phyloP scores from a whole-genome alignment of 352 stramenopile species.

The Phytophthora ohioensis region DNA sequence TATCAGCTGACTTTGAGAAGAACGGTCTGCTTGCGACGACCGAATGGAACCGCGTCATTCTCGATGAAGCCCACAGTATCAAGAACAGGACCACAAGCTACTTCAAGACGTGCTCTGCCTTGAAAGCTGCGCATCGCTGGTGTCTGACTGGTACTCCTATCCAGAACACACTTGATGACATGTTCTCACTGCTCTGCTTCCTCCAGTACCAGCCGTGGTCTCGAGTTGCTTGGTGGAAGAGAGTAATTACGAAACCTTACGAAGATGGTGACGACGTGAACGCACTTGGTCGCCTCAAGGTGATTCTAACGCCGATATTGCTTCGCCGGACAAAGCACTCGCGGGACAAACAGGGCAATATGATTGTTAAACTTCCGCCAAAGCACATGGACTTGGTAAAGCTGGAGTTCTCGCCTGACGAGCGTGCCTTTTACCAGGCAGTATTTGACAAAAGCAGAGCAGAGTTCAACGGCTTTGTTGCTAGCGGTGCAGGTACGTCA shows the following conservation, averaged over 20 bases:
- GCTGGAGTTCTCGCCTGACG: slow-evolving; percentile 76
- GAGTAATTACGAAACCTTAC: slow-evolving; percentile 82
- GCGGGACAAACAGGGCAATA: slow-evolving; percentile 64
- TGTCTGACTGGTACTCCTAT: slow-evolving; percentile 92
- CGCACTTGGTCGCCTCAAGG: slow-evolving; percentile 70
- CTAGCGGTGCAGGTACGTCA: slow-evolving; percentile 69
- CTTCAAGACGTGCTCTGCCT: slow-evolving; percentile 64
- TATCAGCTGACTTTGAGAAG: slow-evolving; percentile 77
- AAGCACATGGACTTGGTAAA: slow-evolving; percentile 76
- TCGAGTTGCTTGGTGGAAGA: slow-evolving; percentile 82
- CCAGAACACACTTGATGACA: slow-evolving; percentile 90
- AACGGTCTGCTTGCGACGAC: slow-evolving; percentile 46
- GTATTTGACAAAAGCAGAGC: slow-evolving; percentile 87
- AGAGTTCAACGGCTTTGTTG: slow-evolving; percentile 91
- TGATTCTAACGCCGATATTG: slow-evolving; percentile 76
- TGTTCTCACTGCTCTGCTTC: slow-evolving; percentile 89
- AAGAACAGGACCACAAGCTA: slow-evolving; percentile 88
- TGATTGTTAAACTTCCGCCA: slow-evolving; percentile 74
- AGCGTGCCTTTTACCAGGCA: slow-evolving; percentile 89
- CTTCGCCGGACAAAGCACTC: slow-evolving; percentile 90
- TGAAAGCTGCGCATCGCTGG: slow-evolving; percentile 81
- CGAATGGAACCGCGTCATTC: slow-evolving; percentile 87
- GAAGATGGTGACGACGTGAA: slow-evolving; percentile 71
- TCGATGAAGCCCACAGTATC: slow-evolving; percentile 93
- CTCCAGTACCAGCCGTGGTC: slow-evolving; percentile 89